A percentile compares a stretch with the other conserved stretches of the same genome.
These are phyloP conservation scores for Ustulina deusta DNA, from an alignment of 2,329 filamentous ascomycete species.

Conservation along the genomic window DNA sequence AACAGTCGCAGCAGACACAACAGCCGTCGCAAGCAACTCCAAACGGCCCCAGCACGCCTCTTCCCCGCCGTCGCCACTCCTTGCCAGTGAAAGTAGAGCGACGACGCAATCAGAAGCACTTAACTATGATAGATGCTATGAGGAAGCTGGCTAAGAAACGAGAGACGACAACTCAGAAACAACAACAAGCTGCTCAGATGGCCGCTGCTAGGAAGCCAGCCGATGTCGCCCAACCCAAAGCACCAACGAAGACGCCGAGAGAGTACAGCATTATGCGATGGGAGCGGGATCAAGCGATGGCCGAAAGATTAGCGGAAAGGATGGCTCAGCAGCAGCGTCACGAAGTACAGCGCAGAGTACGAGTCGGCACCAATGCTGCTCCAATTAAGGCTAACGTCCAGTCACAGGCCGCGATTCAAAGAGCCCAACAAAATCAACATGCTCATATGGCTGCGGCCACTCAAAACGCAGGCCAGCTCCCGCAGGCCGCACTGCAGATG, in stretches of 20 bases:
- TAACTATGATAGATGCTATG: conserved; percentile 93
- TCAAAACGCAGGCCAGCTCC: conserved; percentile 53
- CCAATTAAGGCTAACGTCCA: conserved; percentile 46
- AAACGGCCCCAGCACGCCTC: conserved; percentile 60
- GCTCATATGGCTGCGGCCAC: conserved; percentile 59
- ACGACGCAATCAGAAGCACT: conserved; percentile 84
- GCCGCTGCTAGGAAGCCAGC: conserved; percentile 86
- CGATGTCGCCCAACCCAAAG: conserved; percentile 65
- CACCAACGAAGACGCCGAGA: conserved; percentile 79
- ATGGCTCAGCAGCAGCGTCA: conserved; percentile 69
- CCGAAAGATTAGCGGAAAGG: conserved; percentile 70
- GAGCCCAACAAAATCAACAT: conserved; percentile 59
- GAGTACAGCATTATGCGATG: conserved; percentile 92
- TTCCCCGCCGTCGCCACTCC: conserved; percentile 75
- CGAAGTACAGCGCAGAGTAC: conserved; percentile 65
- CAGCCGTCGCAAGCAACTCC: conserved; percentile 53
- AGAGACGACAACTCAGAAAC: conserved; percentile 86
- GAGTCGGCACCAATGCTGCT: conserved; percentile 47
- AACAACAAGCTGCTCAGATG: conserved; percentile 81
- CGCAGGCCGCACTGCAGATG: conserved; percentile 54
- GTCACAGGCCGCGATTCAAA: conserved; percentile 58
- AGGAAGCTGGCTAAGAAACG: conserved; percentile 94
- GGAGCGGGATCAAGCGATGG: conserved; percentile 81
- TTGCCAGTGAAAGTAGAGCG: conserved; percentile 88
- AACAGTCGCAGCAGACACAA: conserved; percentile 47